Evolutionary conservation across 2,329 filamentous ascomycete genomes (phyloP), one percentile per base, ranked within the genome.

Genomic region (Claviceps purpurea): DNA sequence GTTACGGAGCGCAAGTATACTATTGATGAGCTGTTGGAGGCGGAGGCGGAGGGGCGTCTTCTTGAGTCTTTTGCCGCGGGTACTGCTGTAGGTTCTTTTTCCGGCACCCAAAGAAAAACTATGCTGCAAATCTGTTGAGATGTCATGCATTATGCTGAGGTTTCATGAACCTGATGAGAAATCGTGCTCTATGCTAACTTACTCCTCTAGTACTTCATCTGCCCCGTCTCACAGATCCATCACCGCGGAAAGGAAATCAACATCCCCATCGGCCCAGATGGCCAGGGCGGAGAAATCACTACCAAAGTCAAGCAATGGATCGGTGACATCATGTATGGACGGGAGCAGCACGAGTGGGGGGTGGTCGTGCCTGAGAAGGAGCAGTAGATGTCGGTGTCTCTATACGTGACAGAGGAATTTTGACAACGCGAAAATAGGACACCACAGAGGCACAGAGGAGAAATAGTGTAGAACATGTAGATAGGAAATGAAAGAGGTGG

Each of bases 11-110:
- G 85, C 57, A 81, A 82, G 57, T 93, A 91, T 69, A 89, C 81
- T 22, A 95, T 96, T 64, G 71, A 76, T 34, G 89, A 95, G 68
- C 68, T 96, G 16, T 64, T 82, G 30, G 78, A 85, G 63, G 89
- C 89, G 1, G 72, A 80, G 26, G 70, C 76, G 44, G 87, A 95
- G 63, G 89, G 87, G 2, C 75, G 89, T 2, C 67, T 95, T 44
- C 66, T 95, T 10, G 90, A 96, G 71, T 79, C 87, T 1, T 96
- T 96, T 64, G 87, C 86, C 7, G 82, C 86, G 38, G 90, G 91
- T 18, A 96, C 90, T 56, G 90, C 90, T 52, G 83, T 86, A 73
- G 73, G 82, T 78, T 57, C 50, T 43, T 16, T 43, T 37, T n/a
- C 30, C 1, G 3, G 8, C 8, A 2, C 3, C 8, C 26, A 30